Evolutionary conservation across 106 monocot genomes (phyloP), one percentile per base, ranked within the genome.

Genomic region (Posidonia australis): DNA sequence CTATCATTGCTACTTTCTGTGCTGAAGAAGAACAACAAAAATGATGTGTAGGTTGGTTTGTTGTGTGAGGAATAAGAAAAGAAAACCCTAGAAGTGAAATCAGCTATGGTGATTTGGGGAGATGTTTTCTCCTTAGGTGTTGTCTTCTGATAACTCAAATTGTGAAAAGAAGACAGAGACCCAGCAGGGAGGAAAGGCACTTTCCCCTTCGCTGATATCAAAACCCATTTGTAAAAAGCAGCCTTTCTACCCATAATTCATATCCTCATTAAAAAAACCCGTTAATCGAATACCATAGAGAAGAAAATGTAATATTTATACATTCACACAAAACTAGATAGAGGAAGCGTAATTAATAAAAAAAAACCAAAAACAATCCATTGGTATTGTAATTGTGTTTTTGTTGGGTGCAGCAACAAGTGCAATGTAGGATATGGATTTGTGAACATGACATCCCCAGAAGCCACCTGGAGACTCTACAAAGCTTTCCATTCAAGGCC

Each of bases 401-500:
- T 30, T 9, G 26, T 26, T 14, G 14, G 26, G 44, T 67, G 20
- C 72, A 96, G 94, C 78, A 96, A 96, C 94, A 96, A 96, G 70
- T 96, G 94, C 80, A 96, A 96, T 69, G 94, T 96, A 6, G 94
- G 94, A 7, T 96, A 96, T 65, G 94, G 94, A 7, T 96, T 96
- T 45, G 94, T 96, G 64, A 96, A 96, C 70, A 67, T 96, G 22
- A 96, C 94, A 14, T 82, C 94, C 13, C 87, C 94, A 52, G 84
- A 90, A 76, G 94, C 86, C 17, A 72, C 94, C 5, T 80, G 87
- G 68, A 79, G 90, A 69, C 84, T 96, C 10, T 76, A 96, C 82
- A 82, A 74, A 44, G 90, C 90, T 20, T 96, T 90, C 62, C 90
- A 96, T 67, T 68, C 67, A 75, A 90, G 84, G 54, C 86, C 86